These are phyloP conservation scores for Phytophthora syringae DNA, from an alignment of 352 stramenopile species.

Conservation along the genomic window DNA sequence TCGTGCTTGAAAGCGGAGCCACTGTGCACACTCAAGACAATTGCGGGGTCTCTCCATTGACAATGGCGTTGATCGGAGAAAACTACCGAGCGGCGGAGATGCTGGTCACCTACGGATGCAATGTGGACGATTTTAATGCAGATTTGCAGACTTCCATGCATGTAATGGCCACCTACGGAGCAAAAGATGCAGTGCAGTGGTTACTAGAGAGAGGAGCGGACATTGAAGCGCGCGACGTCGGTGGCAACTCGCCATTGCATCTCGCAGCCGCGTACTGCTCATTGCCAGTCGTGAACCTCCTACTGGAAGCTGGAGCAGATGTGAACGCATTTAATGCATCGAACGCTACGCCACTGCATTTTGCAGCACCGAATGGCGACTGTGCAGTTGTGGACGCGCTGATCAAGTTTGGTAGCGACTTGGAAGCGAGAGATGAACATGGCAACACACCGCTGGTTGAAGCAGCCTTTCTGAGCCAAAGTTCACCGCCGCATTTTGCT, in stretches of 20 bases:
- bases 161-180: slow-evolving; percentile 38
- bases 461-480: slow-evolving; percentile 45
- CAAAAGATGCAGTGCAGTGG: slow-evolving; percentile 26
- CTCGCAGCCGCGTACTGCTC: slow-evolving; percentile 46
- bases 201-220: slow-evolving; percentile 42
- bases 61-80: slow-evolving; percentile 22
- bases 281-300: slow-evolving; percentile 9
- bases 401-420: slow-evolving; percentile 33
- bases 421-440: slow-evolving; percentile 32
- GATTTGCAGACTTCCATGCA: slow-evolving; percentile 41
- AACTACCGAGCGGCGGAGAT: slow-evolving; percentile 24
- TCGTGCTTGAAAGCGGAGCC: slow-evolving; percentile 28
- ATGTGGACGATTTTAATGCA: slow-evolving; percentile 32
- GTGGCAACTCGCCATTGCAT: slow-evolving; percentile 48
- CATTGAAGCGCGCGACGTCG: slow-evolving; percentile 34
- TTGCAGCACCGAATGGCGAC: slow-evolving; percentile 46
- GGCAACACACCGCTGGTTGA: slow-evolving; percentile 49
- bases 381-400: slow-evolving; percentile 32
- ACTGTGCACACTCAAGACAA: slow-evolving; percentile 23
- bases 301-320: slow-evolving; percentile 34
- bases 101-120: slow-evolving; percentile 36
- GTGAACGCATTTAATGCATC: slow-evolving; percentile 37
- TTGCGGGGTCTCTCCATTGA: slow-evolving; percentile 15
- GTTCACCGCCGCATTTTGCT: slow-evolving; percentile 34
- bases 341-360: slow-evolving; percentile 37